Base-by-base conservation (phyloP, 2,329 filamentous ascomycete species). In the Phoma sp. region DNA sequence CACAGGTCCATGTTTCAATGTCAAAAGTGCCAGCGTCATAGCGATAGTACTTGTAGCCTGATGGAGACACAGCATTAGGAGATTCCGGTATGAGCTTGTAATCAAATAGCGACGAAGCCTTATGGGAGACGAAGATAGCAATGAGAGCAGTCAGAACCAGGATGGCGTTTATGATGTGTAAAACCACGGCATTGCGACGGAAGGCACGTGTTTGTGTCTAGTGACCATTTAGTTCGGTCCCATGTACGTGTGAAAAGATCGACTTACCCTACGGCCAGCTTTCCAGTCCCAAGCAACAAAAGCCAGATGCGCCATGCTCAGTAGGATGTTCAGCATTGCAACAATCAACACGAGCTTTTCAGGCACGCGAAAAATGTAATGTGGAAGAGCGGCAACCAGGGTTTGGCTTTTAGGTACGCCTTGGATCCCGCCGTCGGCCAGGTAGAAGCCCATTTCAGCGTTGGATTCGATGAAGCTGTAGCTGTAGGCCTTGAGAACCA, bases 11-110 rank as follows among this genome's bases (percentile, higher is more conserved):
- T 1, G 70, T 74, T 48, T 74, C 72, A 12, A 75, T 64, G 29
- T 75, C 72, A 44, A 75, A 75, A 22, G 57, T 70, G 39, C 72
- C 72, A 29, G 62, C 57, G 55, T 70, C 65, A 58, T 75, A 75
- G 24, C 69, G 65, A 47, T 61, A 65, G 51, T 60, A 61, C 13
- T 48, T 49, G 6, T 58, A 53, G 2, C 48, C 55, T 15, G 55
- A 51, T 17, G 49, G 44, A 19, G 55, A 53, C 5, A 46, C 29
- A n/a, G 44, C 52, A 17, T 49, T 55, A 1, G 36, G 25, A 31
- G 19, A 50, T 35, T 4, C 44, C 13, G 32, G 66, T 44, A 72
- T 61, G 48, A 73, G 69, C 41, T 61, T 51, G 5, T 61, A 51
- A 35, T 57, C 48, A 54, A 74, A 74, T 43, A 66, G 63, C 6